phyloP scores from a whole-genome alignment of 2,329 filamentous ascomycete genomes.

The Purpureocillium takamizusanense region DNA sequence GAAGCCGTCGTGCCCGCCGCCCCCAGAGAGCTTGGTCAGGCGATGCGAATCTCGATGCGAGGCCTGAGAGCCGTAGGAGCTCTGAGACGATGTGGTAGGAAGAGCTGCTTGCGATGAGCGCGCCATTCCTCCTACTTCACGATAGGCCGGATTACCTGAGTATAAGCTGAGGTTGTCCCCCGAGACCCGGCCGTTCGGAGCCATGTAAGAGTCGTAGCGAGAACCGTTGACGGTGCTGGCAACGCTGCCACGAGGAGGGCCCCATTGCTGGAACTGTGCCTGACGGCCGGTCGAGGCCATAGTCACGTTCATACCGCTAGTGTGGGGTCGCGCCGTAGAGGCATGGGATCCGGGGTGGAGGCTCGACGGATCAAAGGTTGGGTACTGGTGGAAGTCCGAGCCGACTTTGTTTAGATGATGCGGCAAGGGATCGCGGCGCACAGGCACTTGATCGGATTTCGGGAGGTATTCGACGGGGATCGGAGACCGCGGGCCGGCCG shows the following conservation, averaged over 20 bases:
- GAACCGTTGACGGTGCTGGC: constrained; percentile 40
- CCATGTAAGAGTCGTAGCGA: constrained; percentile 56
- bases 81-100: constrained; percentile 47
- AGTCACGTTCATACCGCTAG: constrained; percentile 45
- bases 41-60: constrained; percentile 48
- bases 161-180: constrained; percentile 46
- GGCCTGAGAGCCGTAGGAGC: constrained; percentile 38
- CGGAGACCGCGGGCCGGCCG: constrained; percentile 58
- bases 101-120: constrained; percentile 34
- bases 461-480: constrained; percentile 66
- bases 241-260: constrained; percentile 41
- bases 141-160: constrained; percentile 43
- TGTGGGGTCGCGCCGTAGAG: neutral
- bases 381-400: constrained; percentile 84
- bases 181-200: constrained; percentile 48
- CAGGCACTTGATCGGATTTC: constrained; percentile 52
- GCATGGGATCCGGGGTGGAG: constrained; percentile 34
- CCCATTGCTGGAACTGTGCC: constrained; percentile 73
- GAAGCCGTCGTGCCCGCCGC: constrained; percentile 37
- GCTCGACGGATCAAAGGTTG: constrained; percentile 53
- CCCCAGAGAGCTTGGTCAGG: constrained; percentile 40
- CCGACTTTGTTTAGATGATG: constrained; percentile 75
- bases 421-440: constrained; percentile 64
- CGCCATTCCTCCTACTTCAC: constrained; percentile 21
- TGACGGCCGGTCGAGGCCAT: constrained; percentile 65